Evolutionary conservation across 129 eudicot genomes (phyloP).

Genomic region (Helianthus tuberosus): DNA sequence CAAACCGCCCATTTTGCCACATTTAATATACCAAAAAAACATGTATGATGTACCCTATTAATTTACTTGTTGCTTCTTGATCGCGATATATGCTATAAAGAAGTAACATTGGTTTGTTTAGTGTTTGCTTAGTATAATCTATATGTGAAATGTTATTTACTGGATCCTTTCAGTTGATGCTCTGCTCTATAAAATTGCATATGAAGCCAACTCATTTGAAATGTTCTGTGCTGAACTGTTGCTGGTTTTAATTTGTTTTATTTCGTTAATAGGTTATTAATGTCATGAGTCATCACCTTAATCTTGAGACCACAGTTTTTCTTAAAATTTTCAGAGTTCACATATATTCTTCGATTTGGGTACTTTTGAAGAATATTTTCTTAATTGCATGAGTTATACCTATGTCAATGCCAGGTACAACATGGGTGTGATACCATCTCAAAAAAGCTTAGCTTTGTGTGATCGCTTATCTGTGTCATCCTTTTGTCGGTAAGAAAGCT

Average conservation of each 20-base stretch:
- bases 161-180: neutral
- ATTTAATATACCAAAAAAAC: too few relatives aligned
- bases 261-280: too few relatives aligned
- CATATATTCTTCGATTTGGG: neutral
- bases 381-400: neutral
- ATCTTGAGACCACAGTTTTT: too few relatives aligned
- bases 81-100: too few relatives aligned
- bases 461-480: slow-evolving; percentile 78
- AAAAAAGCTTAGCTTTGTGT: slow-evolving; percentile 81
- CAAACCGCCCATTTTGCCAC: too few relatives aligned
- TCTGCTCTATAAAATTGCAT: neutral
- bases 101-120: too few relatives aligned
- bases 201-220: neutral
- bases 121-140: too few relatives aligned
- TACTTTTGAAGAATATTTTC: neutral
- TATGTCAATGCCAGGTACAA: slow-evolving; percentile 65
- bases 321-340: neutral
- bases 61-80: too few relatives aligned
- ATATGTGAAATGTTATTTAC: neutral
- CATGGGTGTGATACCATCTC: slow-evolving; percentile 86
- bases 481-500: slow-evolving; percentile 75
- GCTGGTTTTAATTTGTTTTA: too few relatives aligned
- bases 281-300: too few relatives aligned
- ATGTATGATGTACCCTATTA: too few relatives aligned
- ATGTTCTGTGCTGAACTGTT: too few relatives aligned